A percentile compares a stretch with the other conserved stretches of the same genome.
phyloP scores from a whole-genome alignment of 2,329 filamentous ascomycete genomes.

The Venturia asperata region DNA sequence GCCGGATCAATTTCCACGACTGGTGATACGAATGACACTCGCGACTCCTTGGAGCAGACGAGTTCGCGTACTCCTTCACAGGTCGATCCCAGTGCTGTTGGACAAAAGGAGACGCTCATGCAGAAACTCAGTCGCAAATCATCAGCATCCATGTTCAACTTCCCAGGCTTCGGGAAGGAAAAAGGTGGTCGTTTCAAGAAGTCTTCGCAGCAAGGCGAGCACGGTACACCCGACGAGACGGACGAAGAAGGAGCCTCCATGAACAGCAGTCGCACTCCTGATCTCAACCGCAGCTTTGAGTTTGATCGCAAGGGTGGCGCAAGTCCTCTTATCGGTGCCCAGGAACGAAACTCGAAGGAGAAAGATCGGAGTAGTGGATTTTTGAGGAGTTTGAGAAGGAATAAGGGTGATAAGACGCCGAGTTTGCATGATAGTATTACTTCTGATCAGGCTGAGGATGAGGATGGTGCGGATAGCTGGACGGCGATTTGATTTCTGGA shows the following conservation, averaged over 20 bases:
- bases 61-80: slow-evolving; percentile 34
- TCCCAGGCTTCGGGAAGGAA: slow-evolving; percentile 33
- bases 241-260: slow-evolving; percentile 30
- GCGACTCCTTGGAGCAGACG: slow-evolving; percentile 36
- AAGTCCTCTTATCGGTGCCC: slow-evolving; percentile 31
- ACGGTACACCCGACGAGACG: slow-evolving; percentile 33
- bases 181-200: slow-evolving; percentile 28
- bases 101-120: slow-evolving; percentile 41
- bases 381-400: slow-evolving; percentile 40
- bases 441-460: slow-evolving; percentile 8
- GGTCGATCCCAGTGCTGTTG: slow-evolving; percentile 23
- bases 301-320: slow-evolving; percentile 20
- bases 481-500: not conserved
- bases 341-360: slow-evolving; percentile 26
- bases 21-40: slow-evolving; percentile 29
- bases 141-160: slow-evolving; percentile 39
- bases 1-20: slow-evolving; percentile 38
- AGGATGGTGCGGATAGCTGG: not conserved
- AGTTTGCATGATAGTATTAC: slow-evolving; percentile 23
- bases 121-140: slow-evolving; percentile 44
- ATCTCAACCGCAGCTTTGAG: slow-evolving; percentile 25
- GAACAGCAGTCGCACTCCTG: slow-evolving; percentile 21
- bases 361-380: slow-evolving; percentile 33
- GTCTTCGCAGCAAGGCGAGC: slow-evolving; percentile 23
- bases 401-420: slow-evolving; percentile 31